Percentiles rank a stretch among this genome's conserved stretches.
These are phyloP conservation scores for Chloris gayana DNA, from an alignment of 176 grass and related monocot species.

Conservation along the genomic window DNA sequence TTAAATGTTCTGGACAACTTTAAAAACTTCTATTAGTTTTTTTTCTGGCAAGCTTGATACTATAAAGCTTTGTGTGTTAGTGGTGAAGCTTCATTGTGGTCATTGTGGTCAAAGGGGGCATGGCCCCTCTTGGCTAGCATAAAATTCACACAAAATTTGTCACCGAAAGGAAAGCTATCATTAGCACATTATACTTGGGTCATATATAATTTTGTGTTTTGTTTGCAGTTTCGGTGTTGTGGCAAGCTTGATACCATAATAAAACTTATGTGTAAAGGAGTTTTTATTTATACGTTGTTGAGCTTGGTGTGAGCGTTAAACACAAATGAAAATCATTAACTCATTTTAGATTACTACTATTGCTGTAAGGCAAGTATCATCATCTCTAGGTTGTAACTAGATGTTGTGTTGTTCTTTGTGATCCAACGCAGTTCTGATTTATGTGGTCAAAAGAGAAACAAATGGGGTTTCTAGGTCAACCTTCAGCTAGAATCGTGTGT, in stretches of 20 bases:
- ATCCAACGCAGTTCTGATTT: slow-evolving; percentile 8
- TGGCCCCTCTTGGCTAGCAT: no score
- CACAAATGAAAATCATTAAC: not conserved
- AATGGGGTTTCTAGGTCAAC: slow-evolving; percentile 33
- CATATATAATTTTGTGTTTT: no score
- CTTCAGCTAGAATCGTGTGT: slow-evolving; percentile 29
- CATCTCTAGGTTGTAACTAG: not conserved
- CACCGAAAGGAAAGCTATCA: no score
- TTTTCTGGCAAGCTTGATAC: not conserved
- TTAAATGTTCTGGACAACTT: not conserved
- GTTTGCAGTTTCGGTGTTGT: no score
- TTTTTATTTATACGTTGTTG: not conserved
- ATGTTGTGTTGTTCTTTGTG: not conserved
- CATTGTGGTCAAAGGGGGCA: no score
- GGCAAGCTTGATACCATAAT: not conserved
- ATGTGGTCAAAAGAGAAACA: not conserved
- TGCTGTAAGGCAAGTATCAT: not conserved
- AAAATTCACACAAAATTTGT: no score
- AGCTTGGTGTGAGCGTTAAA: not conserved
- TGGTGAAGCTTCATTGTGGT: no score
- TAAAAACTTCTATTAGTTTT: no score
- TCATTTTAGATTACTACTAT: not conserved
- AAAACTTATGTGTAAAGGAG: no score
- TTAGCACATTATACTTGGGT: no score
- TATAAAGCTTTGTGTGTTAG: no score